Evolutionary conservation across 192 early-diverging fungal species (phyloP), one percentile per base, ranked within the genome.

Genomic region (Umbelopsis sp.): DNA sequence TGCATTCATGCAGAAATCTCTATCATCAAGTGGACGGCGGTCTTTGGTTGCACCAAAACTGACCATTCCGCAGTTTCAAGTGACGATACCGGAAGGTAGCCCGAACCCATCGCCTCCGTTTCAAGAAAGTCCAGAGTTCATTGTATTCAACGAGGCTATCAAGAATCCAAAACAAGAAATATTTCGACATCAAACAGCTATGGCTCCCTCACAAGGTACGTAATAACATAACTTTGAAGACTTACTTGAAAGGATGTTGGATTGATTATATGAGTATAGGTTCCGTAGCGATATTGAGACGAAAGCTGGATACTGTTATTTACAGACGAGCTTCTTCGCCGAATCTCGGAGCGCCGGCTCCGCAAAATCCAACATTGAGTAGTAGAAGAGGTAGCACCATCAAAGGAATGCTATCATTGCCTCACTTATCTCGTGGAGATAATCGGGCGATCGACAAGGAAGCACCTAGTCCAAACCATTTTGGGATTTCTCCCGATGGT

Each of bases 71-170:
- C 0, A 77, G 56, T 41, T 29, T 24, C 17, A 59, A 68, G n/a
- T 53, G 65, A 25, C 71, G 36, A 54, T 34, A 36, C 10, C 65
- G 38, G 65, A 38, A 26, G 26, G 31, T 52, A 65, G 50, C 49
- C 34, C 16, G n/a, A 17, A 49, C 20, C 16, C n/a, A 16, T 49
- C n/a, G 17, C 8, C 47, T 21, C 16, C 16, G 47, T 49, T 49
- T 49, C 47, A 49, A 49, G 47, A 49, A 1, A 49, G 47, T 20
- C 82, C 43, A 80, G 80, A 59, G 77, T 77, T 29, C 72, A 71
- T 36, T 71, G 79, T 25, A 26, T 81, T 62, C 47, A 16, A 21
- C 47, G 16, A 49, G 2, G 4, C 20, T 49, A 17, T 6, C 16
- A 49, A 49, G 11, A 1, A 49, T 49, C 4, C 16, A 5, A 49